Base-by-base conservation (phyloP, 2,329 filamentous ascomycete genomes). In the Thielaviopsis musarum region DNA sequence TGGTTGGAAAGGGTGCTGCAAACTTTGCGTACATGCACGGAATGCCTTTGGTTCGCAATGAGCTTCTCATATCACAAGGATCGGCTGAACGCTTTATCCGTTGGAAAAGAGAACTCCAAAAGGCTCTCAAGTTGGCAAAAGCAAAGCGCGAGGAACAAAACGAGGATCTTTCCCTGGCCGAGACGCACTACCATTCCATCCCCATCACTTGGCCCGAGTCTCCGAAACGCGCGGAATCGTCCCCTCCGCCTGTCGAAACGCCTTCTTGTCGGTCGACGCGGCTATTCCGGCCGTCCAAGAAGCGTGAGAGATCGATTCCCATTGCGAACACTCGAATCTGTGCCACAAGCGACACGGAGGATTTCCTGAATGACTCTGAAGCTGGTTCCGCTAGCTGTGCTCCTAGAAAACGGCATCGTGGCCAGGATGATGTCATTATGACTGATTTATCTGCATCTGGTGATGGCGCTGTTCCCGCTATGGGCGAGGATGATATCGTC, bases 11-110 rank as follows among this genome's bases (percentile, higher is more conserved):
- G 64, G 93, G 93, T 12, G 93, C 93, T 17, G 85, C 81, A 52
- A 80, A 85, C n/a, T 98, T 94, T 70, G 93, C 91, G 0, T 80
- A 81, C 62, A 83, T 91, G 61, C 80, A 90, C 64, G 84, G 87
- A 9, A 81, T 97, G 68, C 73, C 79, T 0, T 75, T 88, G 12
- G 76, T 90, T n/a, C 78, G 83, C 5, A 83, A 89, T 65, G 86
- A 93, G 52, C 77, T 77, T 52, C 75, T 98, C 19, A 77, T 96
- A n/a, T 94, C 91, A 3, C 83, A 79, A 58, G 85, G 83, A 63
- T 87, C 93, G 19, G 77, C 78, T 63, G 85, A 93, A 61, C 84
- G 93, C 51, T 97, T 85, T 74, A 67, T 81, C 52, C 82, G 83
- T 61, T 98, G 93, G 93, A 74, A 75, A 56, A 77, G 82, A 21